Evolutionary conservation across 495 filamentous ascomycete genomes (phyloP).

Genomic region (Xanthoparmelia taractica): DNA sequence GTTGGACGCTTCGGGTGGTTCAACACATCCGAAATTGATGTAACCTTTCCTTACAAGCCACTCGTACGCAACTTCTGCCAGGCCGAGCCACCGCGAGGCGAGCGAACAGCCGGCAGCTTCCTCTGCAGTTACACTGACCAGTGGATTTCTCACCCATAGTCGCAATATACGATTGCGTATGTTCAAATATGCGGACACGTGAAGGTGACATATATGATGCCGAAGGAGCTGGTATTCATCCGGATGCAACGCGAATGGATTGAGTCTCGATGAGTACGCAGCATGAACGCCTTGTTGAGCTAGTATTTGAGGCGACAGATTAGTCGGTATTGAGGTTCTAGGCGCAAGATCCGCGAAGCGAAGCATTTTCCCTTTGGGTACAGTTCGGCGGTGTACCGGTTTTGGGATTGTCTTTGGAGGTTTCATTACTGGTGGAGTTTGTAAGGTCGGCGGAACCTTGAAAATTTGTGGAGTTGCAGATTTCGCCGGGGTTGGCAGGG

Average conservation of each 20-base stretch:
- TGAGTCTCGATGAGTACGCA: slow-evolving; percentile 80
- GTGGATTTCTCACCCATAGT: slow-evolving; percentile 83
- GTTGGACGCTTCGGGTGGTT: slow-evolving; percentile 46
- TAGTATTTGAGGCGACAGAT: slow-evolving; percentile 63
- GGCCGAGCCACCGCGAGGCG: slow-evolving; percentile 81
- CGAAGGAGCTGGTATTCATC: slow-evolving; percentile 75
- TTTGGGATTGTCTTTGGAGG: slow-evolving; percentile 5
- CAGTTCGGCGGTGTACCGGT: slow-evolving; percentile 7
- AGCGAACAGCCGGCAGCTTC: slow-evolving; percentile 91
- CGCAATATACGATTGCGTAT: slow-evolving; percentile 92
- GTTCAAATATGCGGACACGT: slow-evolving; percentile 94
- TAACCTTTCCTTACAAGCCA: slow-evolving; percentile 88
- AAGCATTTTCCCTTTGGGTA: slow-evolving; percentile 16
- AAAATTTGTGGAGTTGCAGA: slow-evolving; percentile 17
- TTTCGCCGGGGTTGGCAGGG: slow-evolving; percentile 24
- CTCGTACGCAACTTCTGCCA: slow-evolving; percentile 82
- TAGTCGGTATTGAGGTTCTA: slow-evolving; percentile 72
- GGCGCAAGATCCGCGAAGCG: slow-evolving; percentile 47
- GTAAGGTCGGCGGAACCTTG: not conserved
- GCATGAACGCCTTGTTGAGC: slow-evolving; percentile 81
- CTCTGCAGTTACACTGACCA: slow-evolving; percentile 75
- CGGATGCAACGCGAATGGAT: slow-evolving; percentile 81
- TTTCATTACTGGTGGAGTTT: slow-evolving; percentile 15
- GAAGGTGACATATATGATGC: slow-evolving; percentile 72
- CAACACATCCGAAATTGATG: slow-evolving; percentile 93